Evolutionary conservation across 371 early-diverging fungal species (phyloP).

Genomic region (Mortierella sp.): DNA sequence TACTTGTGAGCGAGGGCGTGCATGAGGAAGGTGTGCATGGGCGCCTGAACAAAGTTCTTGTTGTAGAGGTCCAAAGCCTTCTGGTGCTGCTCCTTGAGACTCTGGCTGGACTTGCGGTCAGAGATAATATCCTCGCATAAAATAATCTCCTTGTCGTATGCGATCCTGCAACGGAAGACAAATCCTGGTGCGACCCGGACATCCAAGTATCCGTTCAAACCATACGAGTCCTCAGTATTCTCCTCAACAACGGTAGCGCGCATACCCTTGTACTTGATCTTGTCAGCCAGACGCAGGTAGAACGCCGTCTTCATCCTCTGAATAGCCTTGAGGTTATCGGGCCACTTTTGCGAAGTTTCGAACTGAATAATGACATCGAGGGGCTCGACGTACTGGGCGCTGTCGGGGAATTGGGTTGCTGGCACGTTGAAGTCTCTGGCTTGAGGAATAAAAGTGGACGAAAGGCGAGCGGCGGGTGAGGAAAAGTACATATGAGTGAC

Average conservation of each 20-base stretch:
- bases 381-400: slow-evolving; percentile 77
- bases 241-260: slow-evolving; percentile 61
- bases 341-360: slow-evolving; percentile 90
- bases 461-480: slow-evolving; percentile 79
- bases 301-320: slow-evolving; percentile 95
- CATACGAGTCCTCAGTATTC: slow-evolving; percentile 61
- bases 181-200: slow-evolving; percentile 76
- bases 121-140: slow-evolving; percentile 71
- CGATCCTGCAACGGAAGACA: slow-evolving; percentile 83
- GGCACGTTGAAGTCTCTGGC: slow-evolving; percentile 70
- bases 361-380: slow-evolving; percentile 88
- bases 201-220: slow-evolving; percentile 75
- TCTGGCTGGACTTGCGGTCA: slow-evolving; percentile 62
- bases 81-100: slow-evolving; percentile 63
- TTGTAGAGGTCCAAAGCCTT: slow-evolving; percentile 67
- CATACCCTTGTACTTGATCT: slow-evolving; percentile 61
- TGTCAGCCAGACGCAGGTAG: slow-evolving; percentile 76
- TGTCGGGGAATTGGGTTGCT: slow-evolving; percentile 59
- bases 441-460: slow-evolving; percentile 85
- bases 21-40: slow-evolving; percentile 75
- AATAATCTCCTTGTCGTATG: slow-evolving; percentile 77
- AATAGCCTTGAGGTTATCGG: slow-evolving; percentile 88
- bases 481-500: slow-evolving; percentile 80
- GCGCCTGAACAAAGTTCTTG: slow-evolving; percentile 67
- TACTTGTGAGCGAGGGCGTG: slow-evolving; percentile 79